Conservation (phyloP, 352 stramenopile genomes). For the Sclerospora graminicola region DNA sequence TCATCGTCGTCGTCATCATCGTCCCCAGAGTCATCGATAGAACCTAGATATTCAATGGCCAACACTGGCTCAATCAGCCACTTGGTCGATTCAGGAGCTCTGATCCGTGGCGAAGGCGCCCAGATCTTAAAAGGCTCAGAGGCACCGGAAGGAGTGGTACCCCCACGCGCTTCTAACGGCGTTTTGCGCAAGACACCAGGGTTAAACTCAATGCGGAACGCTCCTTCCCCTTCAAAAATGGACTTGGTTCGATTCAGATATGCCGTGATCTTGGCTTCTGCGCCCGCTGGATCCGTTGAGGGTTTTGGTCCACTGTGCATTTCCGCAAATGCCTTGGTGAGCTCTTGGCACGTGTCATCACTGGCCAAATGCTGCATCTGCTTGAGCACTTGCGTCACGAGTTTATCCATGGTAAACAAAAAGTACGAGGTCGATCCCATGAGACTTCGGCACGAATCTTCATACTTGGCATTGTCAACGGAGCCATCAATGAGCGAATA, state of each 20-base stretch:
- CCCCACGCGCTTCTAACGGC: conserved; percentile 39
- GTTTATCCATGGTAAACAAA: conserved; percentile 88
- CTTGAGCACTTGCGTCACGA: conserved; percentile 78
- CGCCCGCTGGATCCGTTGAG: conserved; percentile 14
- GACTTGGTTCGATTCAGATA: conserved; percentile 75
- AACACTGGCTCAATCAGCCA: conserved; percentile 76
- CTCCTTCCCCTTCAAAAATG: conserved; percentile 74
- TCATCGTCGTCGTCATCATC: conserved; percentile 69
- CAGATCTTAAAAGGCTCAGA: conserved; percentile 65
- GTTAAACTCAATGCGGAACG: conserved; percentile 79
- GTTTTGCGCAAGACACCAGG: conserved; percentile 71
- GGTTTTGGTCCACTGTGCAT: conserved; percentile 24
- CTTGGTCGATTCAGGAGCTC: conserved; percentile 58
- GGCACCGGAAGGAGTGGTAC: conserved; percentile 27
- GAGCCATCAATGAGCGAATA: conserved; percentile 82
- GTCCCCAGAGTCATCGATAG: conserved; percentile 61
- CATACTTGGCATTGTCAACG: conserved; percentile 82
- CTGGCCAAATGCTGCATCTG: conserved; percentile 82
- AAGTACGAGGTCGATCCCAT: conserved; percentile 88
- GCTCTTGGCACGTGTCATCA: conserved; percentile 71
- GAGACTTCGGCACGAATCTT: conserved; percentile 82
- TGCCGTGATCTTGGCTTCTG: conserved; percentile 23
- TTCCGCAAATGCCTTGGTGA: conserved; percentile 66
- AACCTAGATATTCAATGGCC: conserved; percentile 71
- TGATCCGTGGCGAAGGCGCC: conserved; percentile 70